phyloP scores from a whole-genome alignment of 805 yeast species.

The Metschnikowia corniflorae region DNA sequence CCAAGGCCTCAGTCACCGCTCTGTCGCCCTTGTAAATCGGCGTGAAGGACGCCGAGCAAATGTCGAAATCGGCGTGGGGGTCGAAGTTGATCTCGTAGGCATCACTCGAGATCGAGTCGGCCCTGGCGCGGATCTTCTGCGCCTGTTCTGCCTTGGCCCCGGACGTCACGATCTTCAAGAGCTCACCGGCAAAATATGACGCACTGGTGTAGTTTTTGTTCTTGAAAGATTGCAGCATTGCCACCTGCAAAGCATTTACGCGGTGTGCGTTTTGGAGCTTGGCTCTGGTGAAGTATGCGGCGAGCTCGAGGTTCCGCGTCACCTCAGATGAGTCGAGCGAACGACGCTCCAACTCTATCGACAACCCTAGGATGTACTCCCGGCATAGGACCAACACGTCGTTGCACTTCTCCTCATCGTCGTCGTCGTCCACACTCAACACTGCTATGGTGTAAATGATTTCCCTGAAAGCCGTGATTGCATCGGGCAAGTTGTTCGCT shows the following conservation, averaged over 20 bases:
- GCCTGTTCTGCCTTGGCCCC: constrained; percentile 92
- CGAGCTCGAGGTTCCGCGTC: constrained; percentile 87
- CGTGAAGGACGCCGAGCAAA: constrained; percentile 81
- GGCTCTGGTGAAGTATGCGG: constrained; percentile 90
- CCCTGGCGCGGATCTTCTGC: constrained; percentile 69
- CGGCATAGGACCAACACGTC: constrained; percentile 72
- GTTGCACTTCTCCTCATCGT: constrained; percentile 71
- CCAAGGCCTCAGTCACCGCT: constrained; percentile 70
- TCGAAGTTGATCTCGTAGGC: constrained; percentile 90
- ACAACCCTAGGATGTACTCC: constrained; percentile 88
- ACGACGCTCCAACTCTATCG: constrained; percentile 89
- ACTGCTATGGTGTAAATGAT: constrained; percentile 75
- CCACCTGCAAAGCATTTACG: constrained; percentile 86
- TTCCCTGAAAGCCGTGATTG: constrained; percentile 74
- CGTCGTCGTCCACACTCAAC: constrained; percentile 65
- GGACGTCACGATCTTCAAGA: constrained; percentile 60
- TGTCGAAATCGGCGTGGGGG: constrained; percentile 84
- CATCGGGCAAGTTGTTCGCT: constrained; percentile 76
- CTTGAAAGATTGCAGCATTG: constrained; percentile 89
- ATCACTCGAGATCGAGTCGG: constrained; percentile 80
- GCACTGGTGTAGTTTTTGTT: constrained; percentile 86
- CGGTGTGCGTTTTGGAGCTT: constrained; percentile 80
- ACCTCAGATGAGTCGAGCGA: constrained; percentile 64
- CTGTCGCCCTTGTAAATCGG: constrained; percentile 84
- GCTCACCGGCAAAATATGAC: constrained; percentile 82